Evolutionary conservation across 2,329 filamentous ascomycete genomes (phyloP), one percentile per base, ranked within the genome.

Genomic region (Fusarium stilboides): DNA sequence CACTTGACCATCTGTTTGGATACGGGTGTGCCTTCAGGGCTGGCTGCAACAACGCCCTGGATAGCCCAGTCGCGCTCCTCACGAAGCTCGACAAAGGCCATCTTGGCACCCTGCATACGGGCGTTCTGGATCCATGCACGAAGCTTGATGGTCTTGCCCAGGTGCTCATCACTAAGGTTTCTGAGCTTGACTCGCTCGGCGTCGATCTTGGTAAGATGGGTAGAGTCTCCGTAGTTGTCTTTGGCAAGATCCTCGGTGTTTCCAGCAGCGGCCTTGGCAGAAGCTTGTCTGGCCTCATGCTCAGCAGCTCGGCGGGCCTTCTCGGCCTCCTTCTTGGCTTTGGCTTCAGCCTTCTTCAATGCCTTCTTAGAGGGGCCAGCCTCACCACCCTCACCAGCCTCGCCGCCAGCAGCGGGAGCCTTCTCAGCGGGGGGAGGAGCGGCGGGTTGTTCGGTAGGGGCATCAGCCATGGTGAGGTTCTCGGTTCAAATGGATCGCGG

Each of bases 1-100:
- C 92, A 98, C 83, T 98, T 98, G 78, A 98, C 93, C 95, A 98
- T 98, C 81, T 93, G 94, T 78, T 90, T 91, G 66, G 89, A 92
- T 37, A 94, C 87, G 8, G 82, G 81, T 50, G 82, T 87, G 36
- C 86, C 89, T 75, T 94, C 88, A 75, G 88, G 88, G 76, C 87
- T 90, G 49, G 89, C 91, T 19, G 87, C 86, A 17, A 94, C 84
- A 37, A 98, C 91, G 52, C 91, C 94, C 83, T 98, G 94, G 39
- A 98, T 91, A 26, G 90, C 91, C 85, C 92, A 91, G 75, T 90
- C 87, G 62, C 87, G 84, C 79, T 92, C 89, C 80, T 94, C 87
- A 68, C 93, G 88, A 73, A 98, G 86, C 83, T 96, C 94, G 74
- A 98, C 82, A 82, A 98, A 98, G 42, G 90, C 92, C 84, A 98